Evolutionary conservation across 495 filamentous ascomycete genomes (phyloP), one percentile per base, ranked within the genome.

Genomic region (Annulohypoxylon nitens): DNA sequence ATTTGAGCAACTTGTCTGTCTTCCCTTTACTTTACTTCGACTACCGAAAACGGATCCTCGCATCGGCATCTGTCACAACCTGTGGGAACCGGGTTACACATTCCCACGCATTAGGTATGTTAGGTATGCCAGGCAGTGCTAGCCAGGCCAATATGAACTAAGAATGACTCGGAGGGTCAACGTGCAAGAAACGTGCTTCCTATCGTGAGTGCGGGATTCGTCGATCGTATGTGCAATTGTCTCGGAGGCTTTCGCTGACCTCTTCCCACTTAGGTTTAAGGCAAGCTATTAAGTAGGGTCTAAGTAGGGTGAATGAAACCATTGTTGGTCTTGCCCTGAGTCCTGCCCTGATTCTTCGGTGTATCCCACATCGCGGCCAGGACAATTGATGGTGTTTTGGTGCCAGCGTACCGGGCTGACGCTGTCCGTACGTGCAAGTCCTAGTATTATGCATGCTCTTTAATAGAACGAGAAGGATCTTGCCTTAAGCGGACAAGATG

Each of bases 131-230:
- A 58, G 26, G 34, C 58, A 64, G 43, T 66, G 57, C 16, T 37
- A 14, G 39, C 59, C 23, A 63, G 54, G 61, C 62, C 55, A 70
- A 70, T 68, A 63, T 64, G 45, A 70, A 63, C 20, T 57, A 47
- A 25, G 20, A 34, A 43, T 48, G 34, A 37, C 43, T 58, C 62
- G 53, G 60, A 58, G 53, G 45, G 50, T 61, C 72, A 75, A 75
- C 72, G 72, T 75, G 72, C 72, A 68, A 71, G 72, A 75, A 75
- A 75, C 72, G 72, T 75, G 72, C 63, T 70, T 14, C 51, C 72
- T 75, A 75, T 75, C 67, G 67, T 55, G 67, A 58, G 60, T 63
- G 67, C 68, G 63, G 72, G 72, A 75, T 75, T 75, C 67, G 72
- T 75, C 72, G 59, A 71, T 75, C 72, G 63, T 50, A 12, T 45